phyloP scores from a whole-genome alignment of 1,284 basidiomycete species.

The Pseudozyma pruni region DNA sequence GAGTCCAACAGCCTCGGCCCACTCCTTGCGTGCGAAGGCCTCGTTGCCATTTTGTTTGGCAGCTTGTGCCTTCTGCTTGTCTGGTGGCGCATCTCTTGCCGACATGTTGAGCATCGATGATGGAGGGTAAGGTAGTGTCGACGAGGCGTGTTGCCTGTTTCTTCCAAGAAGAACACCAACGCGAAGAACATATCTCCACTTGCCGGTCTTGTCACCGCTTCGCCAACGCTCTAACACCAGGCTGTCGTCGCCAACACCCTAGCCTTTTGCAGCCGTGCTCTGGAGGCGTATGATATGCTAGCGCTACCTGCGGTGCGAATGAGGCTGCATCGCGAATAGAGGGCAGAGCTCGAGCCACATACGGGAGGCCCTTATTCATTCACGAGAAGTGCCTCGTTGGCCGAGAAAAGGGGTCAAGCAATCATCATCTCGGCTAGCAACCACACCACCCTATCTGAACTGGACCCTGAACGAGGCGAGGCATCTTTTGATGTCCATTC shows the following conservation, averaged over 20 bases:
- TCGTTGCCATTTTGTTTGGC: slow-evolving; percentile 32
- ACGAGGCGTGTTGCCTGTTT: too few species aligned
- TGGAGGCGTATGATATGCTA: too few species aligned
- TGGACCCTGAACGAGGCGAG: slow-evolving; percentile 9
- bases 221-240: slow-evolving; percentile 8
- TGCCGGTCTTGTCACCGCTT: background rate
- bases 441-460: background rate
- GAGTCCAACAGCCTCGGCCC: slow-evolving; percentile 27
- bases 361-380: too few species aligned
- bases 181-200: slow-evolving; percentile 1
- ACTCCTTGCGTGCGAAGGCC: slow-evolving; percentile 26
- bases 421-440: too few species aligned
- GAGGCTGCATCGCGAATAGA: too few species aligned
- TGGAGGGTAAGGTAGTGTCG: background rate
- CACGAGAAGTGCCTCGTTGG: too few species aligned
- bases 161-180: background rate
- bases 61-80: slow-evolving; percentile 21
- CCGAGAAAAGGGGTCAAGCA: slow-evolving; percentile 8
- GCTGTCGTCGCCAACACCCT: background rate
- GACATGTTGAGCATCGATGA: background rate
- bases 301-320: too few species aligned
- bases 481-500: too few species aligned
- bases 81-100: background rate
- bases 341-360: too few species aligned
- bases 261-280: too few species aligned